phyloP scores from a whole-genome alignment of 2,329 filamentous ascomycete species.

The Botrytis fabae region DNA sequence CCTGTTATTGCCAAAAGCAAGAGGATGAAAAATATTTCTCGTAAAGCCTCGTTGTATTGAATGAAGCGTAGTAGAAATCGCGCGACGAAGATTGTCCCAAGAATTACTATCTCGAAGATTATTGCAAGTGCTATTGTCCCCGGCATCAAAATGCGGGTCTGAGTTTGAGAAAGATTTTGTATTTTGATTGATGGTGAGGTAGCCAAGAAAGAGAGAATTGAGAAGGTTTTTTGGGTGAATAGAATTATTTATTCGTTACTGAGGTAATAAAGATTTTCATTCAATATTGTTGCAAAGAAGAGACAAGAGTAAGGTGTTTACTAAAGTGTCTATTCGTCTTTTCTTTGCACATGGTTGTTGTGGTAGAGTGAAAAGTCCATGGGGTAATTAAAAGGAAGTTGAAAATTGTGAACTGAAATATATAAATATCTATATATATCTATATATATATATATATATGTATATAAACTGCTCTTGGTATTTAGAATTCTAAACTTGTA shows the following conservation, averaged over 20 bases:
- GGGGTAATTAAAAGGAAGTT: background rate
- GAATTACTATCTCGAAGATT: background rate
- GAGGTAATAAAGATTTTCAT: background rate
- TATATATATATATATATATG: no score
- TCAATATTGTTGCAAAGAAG: background rate
- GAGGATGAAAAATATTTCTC: background rate
- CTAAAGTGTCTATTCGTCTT: background rate
- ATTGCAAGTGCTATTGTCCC: background rate
- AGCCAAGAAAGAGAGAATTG: background rate
- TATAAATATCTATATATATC: no score
- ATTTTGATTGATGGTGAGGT: background rate
- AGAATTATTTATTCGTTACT: background rate
- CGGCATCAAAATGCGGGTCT: background rate
- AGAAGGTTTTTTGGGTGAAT: background rate
- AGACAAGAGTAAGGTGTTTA: background rate
- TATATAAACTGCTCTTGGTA: background rate
- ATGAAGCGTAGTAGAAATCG: background rate
- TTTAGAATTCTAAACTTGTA: background rate
- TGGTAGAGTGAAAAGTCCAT: background rate
- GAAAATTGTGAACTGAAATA: background rate
- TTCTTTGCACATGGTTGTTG: background rate
- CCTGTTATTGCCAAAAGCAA: background rate
- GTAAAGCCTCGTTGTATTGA: background rate
- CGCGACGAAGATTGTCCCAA: background rate
- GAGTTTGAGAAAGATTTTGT: background rate